Evolutionary conservation across 2,329 filamentous ascomycete genomes (phyloP), one percentile per base, ranked within the genome.

Genomic region (Endoconidiophora polonica): DNA sequence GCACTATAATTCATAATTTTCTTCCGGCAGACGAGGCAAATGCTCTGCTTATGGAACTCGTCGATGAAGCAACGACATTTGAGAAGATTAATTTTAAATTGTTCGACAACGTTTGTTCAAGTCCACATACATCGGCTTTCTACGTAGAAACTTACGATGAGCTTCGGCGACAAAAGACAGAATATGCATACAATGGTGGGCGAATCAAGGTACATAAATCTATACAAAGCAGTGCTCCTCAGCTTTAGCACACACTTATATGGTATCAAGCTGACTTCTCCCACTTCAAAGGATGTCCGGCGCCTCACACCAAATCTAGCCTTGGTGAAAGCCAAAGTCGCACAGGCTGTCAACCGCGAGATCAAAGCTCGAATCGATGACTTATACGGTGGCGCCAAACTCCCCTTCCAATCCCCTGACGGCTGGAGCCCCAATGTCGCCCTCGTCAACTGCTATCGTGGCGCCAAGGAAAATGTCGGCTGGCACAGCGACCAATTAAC

Each of bases 401-500:
- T 95, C 24, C 79, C 73, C 57, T 79, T 84, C 57, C 88, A 95
- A 59, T 83, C 81, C 0, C 74, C 85, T 0, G 63, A 73, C 0
- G 65, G 72, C 0, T 96, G 90, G 88, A 68, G 69, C 6, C 85
- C 90, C 7, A 96, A 96, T 60, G 86, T 86, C 0, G 86, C 88
- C 0, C 90, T 95, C 59, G 88, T 94, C 14, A 98, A 98, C 62
- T 94, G 86, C 67, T 98, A 98, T 62, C 71, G 81, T 57, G 88
- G 88, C 0, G 81, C 78, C 0, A 71, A 78, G 9, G 78, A 96
- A 65, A 86, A 73, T 54, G 88, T 96, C 0, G 91, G 91, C 29
- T 96, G 86, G 65, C 91, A 98, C 64, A 80, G 83, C 36, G 91
- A 98, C 61, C 85, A 94, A 58, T 71, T 95, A 14, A 95, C 90